A percentile compares a stretch with the other conserved stretches of the same genome.
phyloP scores from a whole-genome alignment of 1,139 yeast genomes.

The Magnusiomyces paraingens region DNA sequence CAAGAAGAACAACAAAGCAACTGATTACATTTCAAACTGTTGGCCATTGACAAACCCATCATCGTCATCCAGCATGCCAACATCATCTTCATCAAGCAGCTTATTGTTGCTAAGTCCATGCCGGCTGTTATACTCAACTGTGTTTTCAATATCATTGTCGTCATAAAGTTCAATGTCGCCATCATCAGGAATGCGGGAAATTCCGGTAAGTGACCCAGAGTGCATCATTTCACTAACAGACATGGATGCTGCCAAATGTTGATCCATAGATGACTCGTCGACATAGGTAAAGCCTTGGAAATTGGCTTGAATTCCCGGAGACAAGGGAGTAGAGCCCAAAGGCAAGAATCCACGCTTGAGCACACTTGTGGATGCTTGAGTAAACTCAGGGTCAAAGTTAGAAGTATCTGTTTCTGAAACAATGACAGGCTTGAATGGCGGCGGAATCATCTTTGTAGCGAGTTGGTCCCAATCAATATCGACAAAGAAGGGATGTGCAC shows the following conservation, averaged over 20 bases:
- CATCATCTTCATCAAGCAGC: slow-evolving; percentile 36
- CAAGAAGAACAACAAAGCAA: neutral
- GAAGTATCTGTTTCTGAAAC: slow-evolving; percentile 81
- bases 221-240: neutral
- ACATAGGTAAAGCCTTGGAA: slow-evolving; percentile 96
- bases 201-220: neutral
- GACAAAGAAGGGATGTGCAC: slow-evolving; percentile 82
- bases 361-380: slow-evolving; percentile 83
- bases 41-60: slow-evolving; percentile 78
- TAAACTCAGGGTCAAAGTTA: slow-evolving; percentile 97
- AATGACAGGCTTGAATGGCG: slow-evolving; percentile 85
- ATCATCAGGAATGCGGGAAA: slow-evolving; percentile 22
- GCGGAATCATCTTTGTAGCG: slow-evolving; percentile 75
- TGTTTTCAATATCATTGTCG: slow-evolving; percentile 33
- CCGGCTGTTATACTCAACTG: slow-evolving; percentile 26
- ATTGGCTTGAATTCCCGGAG: slow-evolving; percentile 92
- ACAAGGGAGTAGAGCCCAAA: slow-evolving; percentile 60
- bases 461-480: slow-evolving; percentile 87
- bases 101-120: slow-evolving; percentile 16
- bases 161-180: slow-evolving; percentile 34
- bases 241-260: slow-evolving; percentile 37
- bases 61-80: slow-evolving; percentile 42
- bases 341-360: slow-evolving; percentile 55
- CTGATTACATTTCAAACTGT: slow-evolving; percentile 56
- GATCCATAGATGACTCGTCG: slow-evolving; percentile 87